Conservation (phyloP, 116 monocot genomes). For the Phalaenopsis hybrid region DNA sequence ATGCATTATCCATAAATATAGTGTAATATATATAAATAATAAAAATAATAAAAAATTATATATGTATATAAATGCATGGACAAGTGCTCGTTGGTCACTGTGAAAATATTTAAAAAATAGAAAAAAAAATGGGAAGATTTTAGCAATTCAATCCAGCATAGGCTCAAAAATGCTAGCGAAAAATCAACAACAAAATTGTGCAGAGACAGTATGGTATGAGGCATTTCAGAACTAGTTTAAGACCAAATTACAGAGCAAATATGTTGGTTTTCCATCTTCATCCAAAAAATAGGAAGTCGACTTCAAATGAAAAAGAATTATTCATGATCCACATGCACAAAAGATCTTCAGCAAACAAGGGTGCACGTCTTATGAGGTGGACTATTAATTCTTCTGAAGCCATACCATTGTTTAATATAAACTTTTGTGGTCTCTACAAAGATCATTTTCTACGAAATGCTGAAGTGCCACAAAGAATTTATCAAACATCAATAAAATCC, state of each 20-base stretch:
- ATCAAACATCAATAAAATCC: constrained; percentile 2
- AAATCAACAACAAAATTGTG: not conserved
- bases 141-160: not conserved
- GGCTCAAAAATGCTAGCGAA: not conserved
- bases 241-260: not conserved
- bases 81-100: not conserved
- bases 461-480: not conserved
- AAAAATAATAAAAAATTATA: not conserved
- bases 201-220: not conserved
- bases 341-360: not conserved
- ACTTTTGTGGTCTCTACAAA: not conserved
- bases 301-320: not conserved
- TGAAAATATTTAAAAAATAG: not conserved
- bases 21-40: too few relatives aligned
- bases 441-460: not conserved
- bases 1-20: not conserved
- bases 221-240: not conserved
- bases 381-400: not conserved
- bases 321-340: not conserved
- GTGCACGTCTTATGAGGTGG: not conserved
- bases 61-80: not conserved
- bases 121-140: not conserved
- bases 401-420: not conserved
- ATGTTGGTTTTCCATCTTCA: not conserved
- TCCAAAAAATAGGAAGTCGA: not conserved